Evolutionary conservation across 192 early-diverging fungal species (phyloP), one percentile per base, ranked within the genome.

Genomic region (Coemansia sp.): DNA sequence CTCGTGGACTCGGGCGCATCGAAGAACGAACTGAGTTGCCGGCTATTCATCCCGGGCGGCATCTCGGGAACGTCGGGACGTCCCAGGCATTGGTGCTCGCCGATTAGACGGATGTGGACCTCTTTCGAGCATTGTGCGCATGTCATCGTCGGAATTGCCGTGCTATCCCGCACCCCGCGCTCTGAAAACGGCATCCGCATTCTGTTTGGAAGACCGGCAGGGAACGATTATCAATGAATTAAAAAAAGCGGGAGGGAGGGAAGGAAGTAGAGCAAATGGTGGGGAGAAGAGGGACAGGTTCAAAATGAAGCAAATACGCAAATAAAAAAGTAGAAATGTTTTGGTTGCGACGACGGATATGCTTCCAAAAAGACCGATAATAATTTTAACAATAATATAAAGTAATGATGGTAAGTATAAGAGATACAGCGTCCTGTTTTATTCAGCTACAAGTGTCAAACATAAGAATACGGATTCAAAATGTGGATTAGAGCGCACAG

Each of bases 101-200:
- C 75, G 58, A 83, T 83, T 53, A 77, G 55, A 14, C 81, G 64
- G 60, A 83, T 77, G 61, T 83, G 76, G 35, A 83, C 81, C 46
- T 83, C 81, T 52, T 77, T 65, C 66, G 74, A 75, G 72, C 81
- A 83, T 66, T 77, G 75, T 24, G 81, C 68, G 58, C 81, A 83
- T 63, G 71, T 77, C 75, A 83, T 83, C 15, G 81, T 83, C 23
- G 81, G 81, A 30, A 83, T 62, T 45, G 70, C 76, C 24, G 76
- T 72, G 72, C 81, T 83, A 49, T 83, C 81, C 16, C 81, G 81
- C 72, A 63, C 36, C 16, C 41, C 60, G 46, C 81, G 78, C 34
- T 76, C 74, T 18, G 75, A 45, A 66, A 76, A 52, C 45, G 72
- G 63, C 63, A 69, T 66, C 35, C 68, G 36, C 69, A 57, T 71